These are phyloP conservation scores for Cotoneaster glaucophyllus DNA, from an alignment of 306 rosid genomes.

Conservation along the genomic window DNA sequence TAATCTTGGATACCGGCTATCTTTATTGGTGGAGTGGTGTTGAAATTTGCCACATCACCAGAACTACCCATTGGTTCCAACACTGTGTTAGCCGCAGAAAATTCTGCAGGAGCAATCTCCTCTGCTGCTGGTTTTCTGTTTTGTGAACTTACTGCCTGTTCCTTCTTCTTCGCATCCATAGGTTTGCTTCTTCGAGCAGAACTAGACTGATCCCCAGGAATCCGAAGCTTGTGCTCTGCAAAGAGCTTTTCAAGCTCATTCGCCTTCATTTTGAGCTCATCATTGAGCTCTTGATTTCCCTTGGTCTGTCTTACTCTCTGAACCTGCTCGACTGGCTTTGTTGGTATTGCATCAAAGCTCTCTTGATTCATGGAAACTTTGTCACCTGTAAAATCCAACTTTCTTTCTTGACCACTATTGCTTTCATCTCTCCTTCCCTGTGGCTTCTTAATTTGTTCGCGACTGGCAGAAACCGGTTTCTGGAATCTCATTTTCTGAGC, in stretches of 20 bases:
- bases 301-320: constrained; percentile 78
- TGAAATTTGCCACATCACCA: constrained; percentile 24
- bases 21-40: constrained; percentile 31
- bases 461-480: constrained; percentile 36
- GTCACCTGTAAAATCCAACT: constrained; percentile 38
- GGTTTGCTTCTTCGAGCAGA: constrained; percentile 60
- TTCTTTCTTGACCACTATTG: constrained; percentile 29
- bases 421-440: constrained; percentile 46
- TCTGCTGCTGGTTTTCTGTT: constrained; percentile 35
- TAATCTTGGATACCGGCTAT: constrained; percentile 34
- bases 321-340: constrained; percentile 42
- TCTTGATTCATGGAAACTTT: constrained; percentile 41
- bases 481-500: constrained; percentile 46
- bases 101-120: constrained; percentile 44
- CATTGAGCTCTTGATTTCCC: constrained; percentile 85
- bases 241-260: constrained; percentile 95
- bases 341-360: constrained; percentile 20
- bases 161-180: constrained; percentile 39
- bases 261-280: constrained; percentile 92
- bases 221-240: constrained; percentile 93
- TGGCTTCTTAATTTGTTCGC: constrained; percentile 37
- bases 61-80: constrained; percentile 40
- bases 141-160: constrained; percentile 40
- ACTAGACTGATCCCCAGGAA: constrained; percentile 79
- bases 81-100: constrained; percentile 29